Evolutionary conservation across 164 flowering plant species (phyloP), one percentile per base, ranked within the genome.

Genomic region (Sedum album): DNA sequence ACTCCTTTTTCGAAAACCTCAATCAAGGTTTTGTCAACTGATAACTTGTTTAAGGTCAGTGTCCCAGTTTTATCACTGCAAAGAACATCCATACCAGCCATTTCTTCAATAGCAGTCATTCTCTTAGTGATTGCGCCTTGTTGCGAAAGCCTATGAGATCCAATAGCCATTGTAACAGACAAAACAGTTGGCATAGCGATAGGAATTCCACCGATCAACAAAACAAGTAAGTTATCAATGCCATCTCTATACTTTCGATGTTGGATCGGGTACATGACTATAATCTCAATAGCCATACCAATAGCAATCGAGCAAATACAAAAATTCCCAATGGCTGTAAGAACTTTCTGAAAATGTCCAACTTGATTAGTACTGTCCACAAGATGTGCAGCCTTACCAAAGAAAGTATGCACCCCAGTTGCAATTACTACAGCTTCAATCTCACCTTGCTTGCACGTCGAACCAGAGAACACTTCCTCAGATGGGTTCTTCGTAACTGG

Each of bases 111-210:
- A n/a, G n/a, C n/a, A n/a, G n/a, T n/a, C n/a, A n/a, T n/a, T n/a
- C n/a, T n/a, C n/a, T n/a, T n/a, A n/a, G 66, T 64, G 66, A 64
- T 64, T 18, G 66, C 66, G n/a, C 66, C 66, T n/a, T 64, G 66
- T 23, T 35, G 42, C 0, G 66, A 64, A 23, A 64, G 66, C 42
- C 66, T 64, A 38, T 64, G 66, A 38, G 66, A 64, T n/a, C 66
- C 66, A 33, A 64, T 64, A 15, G 66, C 66, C 66, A 64, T 64
- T 14, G 66, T 64, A 39, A n/a, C n/a, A n/a, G n/a, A n/a, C n/a
- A n/a, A n/a, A n/a, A n/a, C n/a, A n/a, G n/a, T n/a, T n/a, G n/a
- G 66, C 66, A 64, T 64, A 64, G 66, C 66, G 20, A 64, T 64
- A 2, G 66, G 66, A 23, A 64, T 64, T 4, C 66, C 66, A 31